Evolutionary conservation across 2,329 filamentous ascomycete species (phyloP), one percentile per base, ranked within the genome.

Genomic region (Alternaria triticimaculans): DNA sequence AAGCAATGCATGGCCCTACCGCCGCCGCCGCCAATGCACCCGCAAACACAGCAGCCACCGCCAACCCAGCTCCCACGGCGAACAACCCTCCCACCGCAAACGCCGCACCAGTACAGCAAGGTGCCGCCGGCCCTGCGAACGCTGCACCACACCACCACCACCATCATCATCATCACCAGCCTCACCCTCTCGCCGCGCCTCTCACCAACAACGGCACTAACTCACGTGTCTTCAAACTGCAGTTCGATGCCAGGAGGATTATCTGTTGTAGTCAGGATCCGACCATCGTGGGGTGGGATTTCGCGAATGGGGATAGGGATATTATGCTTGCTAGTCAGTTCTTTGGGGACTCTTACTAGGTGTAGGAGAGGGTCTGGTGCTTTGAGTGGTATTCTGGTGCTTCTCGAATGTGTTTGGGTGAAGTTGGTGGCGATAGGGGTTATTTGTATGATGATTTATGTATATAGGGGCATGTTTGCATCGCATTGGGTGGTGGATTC

Each of bases 251-350:
- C 1, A 88, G 94, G 21, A 90, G 94, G 72, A 96, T 99, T 70
- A 91, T 99, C 58, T 97, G 94, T 82, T 97, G 95, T 78, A 96
- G 92, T 68, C 94, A 98, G 79, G 93, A 96, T 60, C 90, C 90
- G 43, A 89, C 91, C 15, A 98, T 99, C 75, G 93, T 98, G 0
- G 96, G 94, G 0, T 99, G 96, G 96, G 96, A 99, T 80, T 99
- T 98, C 85, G 96, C 94, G 63, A 93, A 94, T 70, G 91, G 89
- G 5, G 94, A 99, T 69, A 81, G 87, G 59, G 91, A 96, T 71
- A 87, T 97, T 57, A 88, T 93, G 59, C 90, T 92, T 76, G 92
- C 91, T 7, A 88, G 89, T 67, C 87, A 87, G 37, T 96, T 97
- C 76, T 97, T 97, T 77, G 89, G 86, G 6, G 57, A 88, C 61